These are phyloP conservation scores for Geoglossum cookeanum DNA, from an alignment of 2,329 filamentous ascomycete genomes.

Conservation along the genomic window DNA sequence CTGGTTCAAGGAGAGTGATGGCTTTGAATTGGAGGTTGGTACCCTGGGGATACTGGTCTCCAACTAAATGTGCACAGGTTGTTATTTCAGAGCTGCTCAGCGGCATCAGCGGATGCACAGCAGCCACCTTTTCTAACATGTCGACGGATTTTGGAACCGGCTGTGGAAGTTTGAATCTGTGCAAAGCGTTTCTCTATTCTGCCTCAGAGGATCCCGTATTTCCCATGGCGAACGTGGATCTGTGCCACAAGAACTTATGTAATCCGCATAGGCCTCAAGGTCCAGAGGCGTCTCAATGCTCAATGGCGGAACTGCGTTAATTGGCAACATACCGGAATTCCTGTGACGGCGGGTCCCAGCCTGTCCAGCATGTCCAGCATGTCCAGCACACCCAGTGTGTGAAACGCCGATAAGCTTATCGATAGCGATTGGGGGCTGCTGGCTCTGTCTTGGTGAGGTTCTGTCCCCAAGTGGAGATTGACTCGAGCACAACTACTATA, in stretches of 20 bases:
- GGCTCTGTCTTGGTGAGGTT: too few relatives aligned
- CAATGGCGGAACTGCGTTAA: too few relatives aligned
- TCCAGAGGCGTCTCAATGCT: background rate
- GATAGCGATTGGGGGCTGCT: too few relatives aligned
- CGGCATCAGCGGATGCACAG: conserved; percentile 37
- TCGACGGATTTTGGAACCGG: background rate
- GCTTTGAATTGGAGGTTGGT: conserved; percentile 42
- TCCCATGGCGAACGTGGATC: background rate
- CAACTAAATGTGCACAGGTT: conserved; percentile 30
- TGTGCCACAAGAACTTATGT: background rate
- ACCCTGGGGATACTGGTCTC: conserved; percentile 32
- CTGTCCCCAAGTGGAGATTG: too few relatives aligned
- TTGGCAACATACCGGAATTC: too few relatives aligned
- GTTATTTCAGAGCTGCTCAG: conserved; percentile 38
- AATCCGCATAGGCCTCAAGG: background rate
- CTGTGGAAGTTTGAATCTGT: background rate
- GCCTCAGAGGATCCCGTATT: background rate
- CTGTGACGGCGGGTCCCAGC: too few relatives aligned
- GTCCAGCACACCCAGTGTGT: too few relatives aligned
- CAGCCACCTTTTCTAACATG: background rate
- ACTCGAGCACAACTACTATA: too few relatives aligned
- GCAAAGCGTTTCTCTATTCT: background rate
- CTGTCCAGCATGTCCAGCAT: too few relatives aligned
- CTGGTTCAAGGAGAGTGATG: conserved; percentile 39
- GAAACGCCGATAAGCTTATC: too few relatives aligned